Evolutionary conservation across 495 filamentous ascomycete species (phyloP).

Genomic region (Saxispiralis lemnorum): DNA sequence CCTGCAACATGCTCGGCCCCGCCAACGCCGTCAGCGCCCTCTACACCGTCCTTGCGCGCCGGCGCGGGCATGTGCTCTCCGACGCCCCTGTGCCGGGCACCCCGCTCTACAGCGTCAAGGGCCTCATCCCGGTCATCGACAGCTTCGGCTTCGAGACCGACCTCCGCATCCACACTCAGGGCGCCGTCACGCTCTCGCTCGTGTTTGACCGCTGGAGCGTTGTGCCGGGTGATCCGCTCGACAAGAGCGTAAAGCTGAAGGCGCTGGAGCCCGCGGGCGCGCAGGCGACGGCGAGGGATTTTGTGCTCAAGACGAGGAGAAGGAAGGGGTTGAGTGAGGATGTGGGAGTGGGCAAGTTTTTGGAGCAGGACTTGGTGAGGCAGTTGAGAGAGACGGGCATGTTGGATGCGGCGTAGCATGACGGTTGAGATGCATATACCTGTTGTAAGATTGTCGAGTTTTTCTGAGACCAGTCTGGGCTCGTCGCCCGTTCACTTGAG

Average conservation of each 20-base stretch:
- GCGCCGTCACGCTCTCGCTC: conserved; percentile 73
- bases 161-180: conserved; percentile 86
- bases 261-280: conserved; percentile 74
- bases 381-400: conserved; percentile 77
- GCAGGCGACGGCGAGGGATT: conserved; percentile 80
- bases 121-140: conserved; percentile 88
- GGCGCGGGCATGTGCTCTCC: conserved; percentile 78
- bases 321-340: conserved; percentile 92
- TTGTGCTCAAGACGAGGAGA: conserved; percentile 85
- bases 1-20: conserved; percentile 79
- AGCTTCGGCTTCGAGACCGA: conserved; percentile 96
- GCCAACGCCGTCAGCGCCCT: conserved; percentile 74
- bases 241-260: conserved; percentile 62
- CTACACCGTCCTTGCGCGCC: conserved; percentile 77
- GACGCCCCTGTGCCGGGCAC: conserved; percentile 91
- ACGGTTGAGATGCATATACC: too few species aligned
- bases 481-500: conserved; percentile 30
- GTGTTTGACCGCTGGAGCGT: conserved; percentile 92
- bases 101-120: conserved; percentile 73
- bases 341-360: conserved; percentile 82
- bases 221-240: conserved; percentile 86
- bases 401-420: conserved; percentile 36
- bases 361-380: conserved; percentile 84
- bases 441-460: conserved; percentile 22
- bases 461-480: neutral